Evolutionary conservation across 164 flowering plant species (phyloP), one percentile per base, ranked within the genome.

Genomic region (Malania oleifera): DNA sequence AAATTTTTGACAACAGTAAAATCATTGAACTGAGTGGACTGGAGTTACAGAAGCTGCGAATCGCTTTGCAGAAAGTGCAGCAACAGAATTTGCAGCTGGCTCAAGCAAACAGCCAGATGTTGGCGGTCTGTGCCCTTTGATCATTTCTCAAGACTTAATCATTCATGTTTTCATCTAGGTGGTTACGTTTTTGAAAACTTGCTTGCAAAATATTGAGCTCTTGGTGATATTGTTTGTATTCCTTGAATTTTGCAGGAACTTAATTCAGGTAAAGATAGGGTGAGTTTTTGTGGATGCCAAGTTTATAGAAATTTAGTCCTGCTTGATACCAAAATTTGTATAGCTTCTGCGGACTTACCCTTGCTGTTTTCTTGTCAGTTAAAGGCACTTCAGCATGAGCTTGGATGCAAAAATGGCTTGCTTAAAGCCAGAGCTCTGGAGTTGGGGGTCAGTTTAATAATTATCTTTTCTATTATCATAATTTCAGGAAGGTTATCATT

Each of bases 61-160:
- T 66, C 44, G 76, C 70, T 70, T 44, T 78, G 63, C 73, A 73
- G 74, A 70, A 74, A 71, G 11, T 75, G 62, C 79, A 75, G 72
- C 75, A 72, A 35, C 88, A 79, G 72, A 87, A 87, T 67, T 59
- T 60, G 63, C 82, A 77, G 18, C 81, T 86, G 43, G 95, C 90
- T 53, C 83, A 73, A 63, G 71, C 80, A 63, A 78, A 84, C 61
- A 75, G 75, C 60, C 79, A 77, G 39, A 70, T 84, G 77, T 61
- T 78, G 46, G 69, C 71, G 78, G 95, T 87, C 34, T 7, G 70
- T 70, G 38, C 17, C 29, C 5, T 53, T 22, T 57, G 31, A 25
- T 19, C 14, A 20, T 18, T 35, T 26, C 13, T 29, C 11, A 11
- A 22, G 27, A 28, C 19, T 5, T 6, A 17, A 0, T 45, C 12